A percentile compares a stretch with the other conserved stretches of the same genome.
Evolutionary conservation across 257 asterid species (phyloP).

Genomic region (Misopates orontium): DNA sequence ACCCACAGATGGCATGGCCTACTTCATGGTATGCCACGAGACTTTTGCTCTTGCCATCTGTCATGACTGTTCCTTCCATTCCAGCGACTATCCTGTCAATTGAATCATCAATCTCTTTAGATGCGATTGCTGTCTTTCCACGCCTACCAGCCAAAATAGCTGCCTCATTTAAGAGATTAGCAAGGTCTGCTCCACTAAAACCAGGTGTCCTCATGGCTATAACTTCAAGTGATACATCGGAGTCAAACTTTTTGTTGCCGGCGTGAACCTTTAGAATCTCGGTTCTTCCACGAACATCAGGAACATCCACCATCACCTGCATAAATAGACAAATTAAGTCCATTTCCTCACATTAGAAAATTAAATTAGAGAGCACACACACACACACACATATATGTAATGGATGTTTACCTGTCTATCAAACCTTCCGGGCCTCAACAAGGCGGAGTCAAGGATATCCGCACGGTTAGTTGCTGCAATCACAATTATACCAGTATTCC

Average conservation of each 20-base stretch:
- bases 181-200: constrained; percentile 98
- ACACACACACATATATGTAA: too few species aligned
- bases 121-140: constrained; percentile 78
- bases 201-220: constrained; percentile 99
- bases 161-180: constrained; percentile 94
- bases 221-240: constrained; percentile 90
- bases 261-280: constrained; percentile 93
- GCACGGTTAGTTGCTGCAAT: constrained; percentile 98
- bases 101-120: constrained; percentile 93
- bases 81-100: constrained; percentile 99
- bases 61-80: constrained; percentile 98
- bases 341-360: neutral
- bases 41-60: constrained; percentile 99
- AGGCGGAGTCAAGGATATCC: constrained; percentile 94
- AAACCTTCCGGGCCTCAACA: constrained; percentile 93
- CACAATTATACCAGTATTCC: constrained; percentile 94
- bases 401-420: constrained; percentile 80
- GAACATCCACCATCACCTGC: constrained; percentile 93
- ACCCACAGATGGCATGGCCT: constrained; percentile 99
- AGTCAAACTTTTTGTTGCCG: constrained; percentile 76
- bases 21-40: constrained; percentile 98
- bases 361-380: neutral
- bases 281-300: constrained; percentile 95
- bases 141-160: constrained; percentile 95
- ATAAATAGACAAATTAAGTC: constrained; percentile 24